phyloP scores from a whole-genome alignment of 805 yeast genomes.

The Candida silvatica region DNA sequence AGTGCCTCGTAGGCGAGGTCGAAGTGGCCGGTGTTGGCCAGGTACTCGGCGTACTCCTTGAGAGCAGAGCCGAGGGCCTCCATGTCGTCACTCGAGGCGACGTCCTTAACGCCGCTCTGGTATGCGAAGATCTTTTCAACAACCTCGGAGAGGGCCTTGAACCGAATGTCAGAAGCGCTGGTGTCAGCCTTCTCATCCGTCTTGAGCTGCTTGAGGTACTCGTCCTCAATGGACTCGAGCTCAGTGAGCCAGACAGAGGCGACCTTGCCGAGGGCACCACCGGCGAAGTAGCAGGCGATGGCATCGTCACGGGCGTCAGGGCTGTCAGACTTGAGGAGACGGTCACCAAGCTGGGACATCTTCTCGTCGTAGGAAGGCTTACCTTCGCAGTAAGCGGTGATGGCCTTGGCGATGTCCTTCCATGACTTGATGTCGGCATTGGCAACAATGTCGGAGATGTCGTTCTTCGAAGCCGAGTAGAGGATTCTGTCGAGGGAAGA shows the following conservation, averaged over 20 bases:
- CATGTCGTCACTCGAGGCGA: slow-evolving; percentile 31
- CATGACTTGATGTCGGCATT: slow-evolving; percentile 75
- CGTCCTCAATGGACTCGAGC: slow-evolving; percentile 32
- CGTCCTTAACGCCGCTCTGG: slow-evolving; percentile 37
- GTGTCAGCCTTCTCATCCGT: slow-evolving; percentile 24
- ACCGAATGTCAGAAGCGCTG: slow-evolving; percentile 77
- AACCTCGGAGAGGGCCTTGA: slow-evolving; percentile 70
- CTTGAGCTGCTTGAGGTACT: slow-evolving; percentile 37
- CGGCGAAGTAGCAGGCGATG: slow-evolving; percentile 67
- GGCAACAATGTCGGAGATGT: slow-evolving; percentile 59
- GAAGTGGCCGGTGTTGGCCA: slow-evolving; percentile 76
- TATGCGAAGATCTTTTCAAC: slow-evolving; percentile 79
- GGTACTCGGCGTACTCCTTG: slow-evolving; percentile 73
- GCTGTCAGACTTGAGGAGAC: slow-evolving; percentile 39
- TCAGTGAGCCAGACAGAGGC: slow-evolving; percentile 82
- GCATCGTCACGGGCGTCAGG: slow-evolving; percentile 58
- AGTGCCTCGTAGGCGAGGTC: slow-evolving; percentile 71
- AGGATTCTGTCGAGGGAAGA: slow-evolving; percentile 66
- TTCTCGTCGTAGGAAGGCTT: slow-evolving; percentile 39
- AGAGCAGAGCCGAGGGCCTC: slow-evolving; percentile 50
- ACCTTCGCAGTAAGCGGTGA: slow-evolving; percentile 41
- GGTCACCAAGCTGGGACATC: slow-evolving; percentile 67
- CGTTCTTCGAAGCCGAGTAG: slow-evolving; percentile 48
- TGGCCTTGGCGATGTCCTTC: slow-evolving; percentile 71
- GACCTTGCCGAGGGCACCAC: slow-evolving; percentile 71